Percentiles rank a stretch among this genome's conserved stretches.
Conservation (phyloP, 768 basidiomycete species). For the Kondoa subrosea region DNA sequence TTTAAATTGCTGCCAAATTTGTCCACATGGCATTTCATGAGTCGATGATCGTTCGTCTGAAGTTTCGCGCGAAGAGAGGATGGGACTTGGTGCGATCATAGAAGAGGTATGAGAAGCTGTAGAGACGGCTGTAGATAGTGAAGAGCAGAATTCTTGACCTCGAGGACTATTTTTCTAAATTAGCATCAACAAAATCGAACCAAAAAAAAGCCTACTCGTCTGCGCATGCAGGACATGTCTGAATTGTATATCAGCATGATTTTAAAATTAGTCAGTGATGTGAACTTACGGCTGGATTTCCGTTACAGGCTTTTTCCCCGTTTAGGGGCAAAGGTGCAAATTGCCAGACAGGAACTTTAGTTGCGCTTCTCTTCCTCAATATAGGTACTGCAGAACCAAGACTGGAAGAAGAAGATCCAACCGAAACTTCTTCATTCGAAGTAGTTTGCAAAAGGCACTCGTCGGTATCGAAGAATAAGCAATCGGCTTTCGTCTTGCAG, state of each 20-base stretch:
- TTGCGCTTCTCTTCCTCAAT: background rate
- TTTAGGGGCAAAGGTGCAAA: background rate
- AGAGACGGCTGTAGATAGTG: constrained; percentile 39
- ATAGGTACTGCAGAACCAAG: background rate
- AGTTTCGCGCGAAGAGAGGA: constrained; percentile 1
- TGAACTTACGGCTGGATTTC: background rate
- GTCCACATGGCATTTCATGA: background rate
- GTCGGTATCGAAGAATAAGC: background rate
- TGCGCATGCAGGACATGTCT: constrained; percentile 17
- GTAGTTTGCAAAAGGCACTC: background rate
- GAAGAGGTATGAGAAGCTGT: constrained; percentile 34
- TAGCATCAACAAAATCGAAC: background rate
- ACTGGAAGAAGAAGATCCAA: background rate
- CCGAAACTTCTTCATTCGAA: background rate
- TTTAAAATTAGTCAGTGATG: background rate
- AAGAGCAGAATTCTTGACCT: constrained; percentile 16
- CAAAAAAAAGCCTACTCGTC: constrained; percentile 11
- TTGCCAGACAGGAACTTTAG: background rate
- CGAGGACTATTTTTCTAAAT: constrained; percentile 4
- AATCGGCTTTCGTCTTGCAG: background rate
- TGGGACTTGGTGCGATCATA: constrained; percentile 55
- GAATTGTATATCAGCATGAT: constrained; percentile 11
- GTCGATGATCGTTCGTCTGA: too few species aligned
- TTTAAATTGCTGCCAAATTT: constrained; percentile 42
- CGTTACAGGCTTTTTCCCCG: background rate